These are phyloP conservation scores for Brassica incana DNA, from an alignment of 345 rosid species.

Conservation along the genomic window DNA sequence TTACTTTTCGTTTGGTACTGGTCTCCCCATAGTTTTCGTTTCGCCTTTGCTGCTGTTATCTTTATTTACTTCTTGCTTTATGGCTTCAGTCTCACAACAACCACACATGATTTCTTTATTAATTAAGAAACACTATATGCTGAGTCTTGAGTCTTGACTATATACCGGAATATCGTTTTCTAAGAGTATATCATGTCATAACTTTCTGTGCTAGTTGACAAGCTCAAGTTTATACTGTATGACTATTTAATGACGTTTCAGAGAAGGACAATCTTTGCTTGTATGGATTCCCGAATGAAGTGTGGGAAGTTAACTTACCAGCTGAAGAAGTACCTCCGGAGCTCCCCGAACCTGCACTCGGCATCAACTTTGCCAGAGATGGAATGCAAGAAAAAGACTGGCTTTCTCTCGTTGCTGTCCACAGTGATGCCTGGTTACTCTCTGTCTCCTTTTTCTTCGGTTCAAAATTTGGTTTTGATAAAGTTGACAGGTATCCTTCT, in stretches of 20 bases:
- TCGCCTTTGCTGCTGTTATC: not conserved
- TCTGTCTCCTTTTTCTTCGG: constrained; percentile 39
- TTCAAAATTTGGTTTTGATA: constrained; percentile 68
- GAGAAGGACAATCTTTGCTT: constrained; percentile 90
- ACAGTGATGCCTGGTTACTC: constrained; percentile 81
- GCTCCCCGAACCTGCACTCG: constrained; percentile 88
- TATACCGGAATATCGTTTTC: not conserved
- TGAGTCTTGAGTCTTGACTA: too few relatives aligned
- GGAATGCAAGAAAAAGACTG: constrained; percentile 83
- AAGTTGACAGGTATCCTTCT: constrained; percentile 59
- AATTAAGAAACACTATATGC: not conserved
- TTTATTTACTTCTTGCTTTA: not conserved
- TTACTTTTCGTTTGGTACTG: not conserved
- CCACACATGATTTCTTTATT: not conserved
- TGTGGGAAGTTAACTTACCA: constrained; percentile 84
- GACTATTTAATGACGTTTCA: constrained; percentile 23
- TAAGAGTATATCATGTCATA: not conserved
- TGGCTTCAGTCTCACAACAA: constrained; percentile 4
- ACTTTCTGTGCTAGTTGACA: constrained; percentile 3
- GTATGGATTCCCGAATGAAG: constrained; percentile 72
- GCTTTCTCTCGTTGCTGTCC: constrained; percentile 81
- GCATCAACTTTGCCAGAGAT: constrained; percentile 87
- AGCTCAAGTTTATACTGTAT: constrained; percentile 14
- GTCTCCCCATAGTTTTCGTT: not conserved
- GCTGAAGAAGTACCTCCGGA: constrained; percentile 93